These are phyloP conservation scores for Rheum nobile DNA, from an alignment of 148 eudicot genomes.

Conservation along the genomic window DNA sequence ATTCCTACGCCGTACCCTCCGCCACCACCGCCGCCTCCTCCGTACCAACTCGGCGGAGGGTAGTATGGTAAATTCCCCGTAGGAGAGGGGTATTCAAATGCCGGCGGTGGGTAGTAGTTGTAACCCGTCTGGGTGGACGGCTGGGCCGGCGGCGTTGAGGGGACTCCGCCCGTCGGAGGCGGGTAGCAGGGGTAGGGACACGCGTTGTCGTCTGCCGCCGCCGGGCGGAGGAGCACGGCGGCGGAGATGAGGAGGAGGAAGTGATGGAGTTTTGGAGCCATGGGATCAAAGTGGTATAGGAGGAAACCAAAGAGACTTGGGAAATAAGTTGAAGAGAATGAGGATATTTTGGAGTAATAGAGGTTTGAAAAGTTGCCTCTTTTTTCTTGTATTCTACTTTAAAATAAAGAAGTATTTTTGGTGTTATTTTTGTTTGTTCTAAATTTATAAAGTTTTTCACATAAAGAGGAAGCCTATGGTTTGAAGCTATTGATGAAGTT, in stretches of 20 bases:
- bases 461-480: no score
- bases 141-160: constrained; percentile 1
- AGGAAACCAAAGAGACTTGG: background rate
- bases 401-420: background rate
- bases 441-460: no score
- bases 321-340: background rate
- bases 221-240: background rate
- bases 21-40: background rate
- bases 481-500: no score
- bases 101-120: background rate
- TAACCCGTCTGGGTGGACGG: constrained; percentile 3
- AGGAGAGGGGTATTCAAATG: background rate
- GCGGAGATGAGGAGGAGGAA: background rate
- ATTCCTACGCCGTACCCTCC: background rate
- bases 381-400: background rate
- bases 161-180: constrained; percentile 1
- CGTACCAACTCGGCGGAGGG: constrained; percentile 7
- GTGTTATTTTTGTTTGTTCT: no score
- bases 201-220: background rate
- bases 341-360: background rate
- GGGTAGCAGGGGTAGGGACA: constrained; percentile 4
- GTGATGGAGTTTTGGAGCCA: background rate
- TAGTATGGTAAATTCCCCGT: constrained; percentile 5
- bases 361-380: background rate
- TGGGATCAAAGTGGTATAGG: background rate